phyloP scores from a whole-genome alignment of 2,329 filamentous ascomycete species.

The Thelonectria olida region DNA sequence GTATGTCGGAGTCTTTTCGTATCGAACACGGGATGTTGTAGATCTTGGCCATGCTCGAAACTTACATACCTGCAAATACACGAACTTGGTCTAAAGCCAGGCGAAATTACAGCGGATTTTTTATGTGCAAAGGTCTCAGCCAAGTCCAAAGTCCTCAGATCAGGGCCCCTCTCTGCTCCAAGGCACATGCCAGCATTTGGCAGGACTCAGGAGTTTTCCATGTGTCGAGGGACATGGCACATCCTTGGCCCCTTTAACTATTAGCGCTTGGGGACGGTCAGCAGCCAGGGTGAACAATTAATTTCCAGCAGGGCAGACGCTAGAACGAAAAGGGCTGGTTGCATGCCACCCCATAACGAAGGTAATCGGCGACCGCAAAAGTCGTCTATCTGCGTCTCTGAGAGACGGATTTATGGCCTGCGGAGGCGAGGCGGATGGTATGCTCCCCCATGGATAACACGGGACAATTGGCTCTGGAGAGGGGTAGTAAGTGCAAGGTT shows the following conservation, averaged over 20 bases:
- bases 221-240: too few relatives aligned
- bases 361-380: neutral
- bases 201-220: too few relatives aligned
- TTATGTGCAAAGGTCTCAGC: neutral
- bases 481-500: neutral
- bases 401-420: too few relatives aligned
- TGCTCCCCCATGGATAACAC: neutral
- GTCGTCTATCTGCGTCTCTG: slow-evolving; percentile 14
- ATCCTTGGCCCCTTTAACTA: neutral
- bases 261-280: neutral
- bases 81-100: neutral
- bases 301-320: slow-evolving; percentile 1
- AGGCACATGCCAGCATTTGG: too few relatives aligned
- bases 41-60: neutral
- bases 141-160: neutral
- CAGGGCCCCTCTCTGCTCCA: too few relatives aligned
- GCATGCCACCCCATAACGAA: neutral
- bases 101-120: neutral
- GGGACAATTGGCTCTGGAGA: neutral
- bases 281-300: slow-evolving; percentile 6
- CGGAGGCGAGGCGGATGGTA: neutral
- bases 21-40: neutral
- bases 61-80: neutral
- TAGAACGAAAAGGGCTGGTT: neutral
- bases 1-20: neutral